Evolutionary conservation across 768 basidiomycete genomes (phyloP).

Genomic region (Strobilomyces echinocephalus): DNA sequence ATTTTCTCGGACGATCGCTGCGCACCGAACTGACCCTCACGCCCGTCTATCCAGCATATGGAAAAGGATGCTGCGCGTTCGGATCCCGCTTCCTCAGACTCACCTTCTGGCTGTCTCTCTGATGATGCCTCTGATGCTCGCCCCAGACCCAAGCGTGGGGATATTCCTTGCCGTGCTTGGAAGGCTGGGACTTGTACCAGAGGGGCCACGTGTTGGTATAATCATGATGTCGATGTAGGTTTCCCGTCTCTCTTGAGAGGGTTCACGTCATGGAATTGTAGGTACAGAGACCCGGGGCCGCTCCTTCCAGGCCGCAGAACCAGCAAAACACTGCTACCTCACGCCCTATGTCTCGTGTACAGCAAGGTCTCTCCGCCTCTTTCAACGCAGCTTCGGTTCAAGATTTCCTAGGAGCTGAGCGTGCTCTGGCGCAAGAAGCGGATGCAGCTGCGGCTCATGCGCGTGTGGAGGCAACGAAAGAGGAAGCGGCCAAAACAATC

Average conservation of each 20-base stretch:
- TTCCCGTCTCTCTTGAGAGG: not conserved
- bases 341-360: not conserved
- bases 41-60: not conserved
- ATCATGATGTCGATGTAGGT: slow-evolving; percentile 33
- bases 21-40: not conserved
- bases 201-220: slow-evolving; percentile 33
- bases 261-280: not conserved
- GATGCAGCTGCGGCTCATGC: slow-evolving; percentile 15
- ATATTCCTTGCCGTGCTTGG: slow-evolving; percentile 30
- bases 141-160: slow-evolving; percentile 21
- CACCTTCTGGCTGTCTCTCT: not conserved
- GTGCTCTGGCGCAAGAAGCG: slow-evolving; percentile 3
- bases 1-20: not conserved
- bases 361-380: not conserved
- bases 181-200: slow-evolving; percentile 35
- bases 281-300: slow-evolving; percentile 9
- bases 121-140: slow-evolving; percentile 12
- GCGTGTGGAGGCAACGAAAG: slow-evolving; percentile 14
- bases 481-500: slow-evolving; percentile 41
- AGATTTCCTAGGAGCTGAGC: not conserved
- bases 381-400: not conserved
- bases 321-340: not conserved
- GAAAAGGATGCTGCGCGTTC: not conserved
- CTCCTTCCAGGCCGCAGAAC: not conserved
- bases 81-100: not conserved